These are phyloP conservation scores for Ottelia alismoides DNA, from an alignment of 106 monocot genomes.

Conservation along the genomic window DNA sequence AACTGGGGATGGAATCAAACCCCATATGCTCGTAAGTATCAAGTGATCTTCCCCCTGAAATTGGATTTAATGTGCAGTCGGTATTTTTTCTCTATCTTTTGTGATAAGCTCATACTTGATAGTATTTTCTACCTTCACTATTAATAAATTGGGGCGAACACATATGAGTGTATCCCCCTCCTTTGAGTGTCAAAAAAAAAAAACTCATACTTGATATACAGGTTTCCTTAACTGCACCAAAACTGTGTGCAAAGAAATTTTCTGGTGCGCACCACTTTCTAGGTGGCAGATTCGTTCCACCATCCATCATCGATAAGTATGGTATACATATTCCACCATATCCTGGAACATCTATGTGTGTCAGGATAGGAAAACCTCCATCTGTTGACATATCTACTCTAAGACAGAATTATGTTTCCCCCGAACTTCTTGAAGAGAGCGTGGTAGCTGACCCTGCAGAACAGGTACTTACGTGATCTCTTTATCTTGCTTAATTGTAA, in stretches of 20 bases:
- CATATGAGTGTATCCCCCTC: no score
- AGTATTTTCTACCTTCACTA: no score
- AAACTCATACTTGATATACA: no score
- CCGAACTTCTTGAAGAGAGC: conserved; percentile 67
- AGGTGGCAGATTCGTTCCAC: conserved; percentile 98
- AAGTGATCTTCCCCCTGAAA: no score
- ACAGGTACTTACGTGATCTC: no score
- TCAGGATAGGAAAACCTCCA: conserved; percentile 77
- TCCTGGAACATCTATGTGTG: conserved; percentile 90
- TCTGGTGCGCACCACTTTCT: conserved; percentile 86
- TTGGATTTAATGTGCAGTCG: no score
- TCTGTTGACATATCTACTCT: conserved; percentile 72
- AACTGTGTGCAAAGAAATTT: conserved; percentile 89
- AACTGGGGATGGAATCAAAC: conserved; percentile 59
- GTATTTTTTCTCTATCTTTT: no score
- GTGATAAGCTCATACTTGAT: no score
- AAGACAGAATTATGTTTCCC: conserved; percentile 88
- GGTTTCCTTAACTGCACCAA: conserved; percentile 97
- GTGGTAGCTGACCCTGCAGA: conserved; percentile 53
- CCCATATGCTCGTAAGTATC: conserved; percentile 95
- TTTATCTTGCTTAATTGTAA: no score
- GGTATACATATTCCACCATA: conserved; percentile 60
- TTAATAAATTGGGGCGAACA: no score
- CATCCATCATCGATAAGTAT: conserved; percentile 53
- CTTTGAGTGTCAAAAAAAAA: no score